phyloP scores from a whole-genome alignment of 202 grass and related monocot species.

The Digitaria exilis region DNA sequence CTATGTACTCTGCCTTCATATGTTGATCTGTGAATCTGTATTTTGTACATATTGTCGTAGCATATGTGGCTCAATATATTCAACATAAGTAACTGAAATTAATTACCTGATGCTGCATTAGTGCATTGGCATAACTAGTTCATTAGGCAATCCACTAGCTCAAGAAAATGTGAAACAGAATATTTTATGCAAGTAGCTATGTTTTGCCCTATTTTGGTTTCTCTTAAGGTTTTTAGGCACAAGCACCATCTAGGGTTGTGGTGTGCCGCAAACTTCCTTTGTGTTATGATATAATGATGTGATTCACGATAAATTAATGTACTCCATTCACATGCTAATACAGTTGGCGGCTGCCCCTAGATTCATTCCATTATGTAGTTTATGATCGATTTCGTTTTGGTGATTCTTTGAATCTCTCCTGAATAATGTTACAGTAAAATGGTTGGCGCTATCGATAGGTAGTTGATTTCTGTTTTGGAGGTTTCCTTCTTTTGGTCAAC shows the following conservation, averaged over 20 bases:
- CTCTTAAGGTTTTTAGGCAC: neutral
- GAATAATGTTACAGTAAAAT: too few relatives aligned
- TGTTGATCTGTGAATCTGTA: slow-evolving; percentile 12
- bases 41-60: slow-evolving; percentile 28
- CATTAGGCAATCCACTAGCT: neutral
- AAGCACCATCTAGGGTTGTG: too few relatives aligned
- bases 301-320: too few relatives aligned
- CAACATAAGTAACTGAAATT: neutral
- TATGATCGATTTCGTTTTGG: slow-evolving; percentile 3
- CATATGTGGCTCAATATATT: slow-evolving; percentile 15
- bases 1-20: neutral
- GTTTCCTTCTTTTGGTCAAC: neutral
- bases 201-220: neutral
- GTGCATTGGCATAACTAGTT: neutral
- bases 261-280: too few relatives aligned
- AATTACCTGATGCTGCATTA: neutral
- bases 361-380: slow-evolving; percentile 2
- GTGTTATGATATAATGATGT: too few relatives aligned
- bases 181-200: neutral
- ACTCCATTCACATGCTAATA: slow-evolving; percentile 29
- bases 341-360: neutral
- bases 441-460: neutral
- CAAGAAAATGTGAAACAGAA: neutral
- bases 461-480: neutral
- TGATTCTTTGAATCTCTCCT: neutral